A percentile compares a stretch with the other conserved stretches of the same genome.
Evolutionary conservation across 371 early-diverging fungal genomes (phyloP).

Genomic region (Mortierella sp.): DNA sequence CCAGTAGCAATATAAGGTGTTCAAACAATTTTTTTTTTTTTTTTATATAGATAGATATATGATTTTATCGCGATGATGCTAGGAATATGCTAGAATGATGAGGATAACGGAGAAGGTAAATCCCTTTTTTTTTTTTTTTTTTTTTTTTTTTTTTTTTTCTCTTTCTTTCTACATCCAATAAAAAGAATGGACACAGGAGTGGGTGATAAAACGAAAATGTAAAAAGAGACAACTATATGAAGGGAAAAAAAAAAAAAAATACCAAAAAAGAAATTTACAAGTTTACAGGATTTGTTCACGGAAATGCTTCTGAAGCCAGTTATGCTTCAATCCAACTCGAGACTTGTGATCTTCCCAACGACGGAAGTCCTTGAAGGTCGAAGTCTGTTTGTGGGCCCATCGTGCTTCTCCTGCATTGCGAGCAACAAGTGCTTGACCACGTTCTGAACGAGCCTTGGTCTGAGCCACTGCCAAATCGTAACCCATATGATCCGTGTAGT

Average conservation of each 20-base stretch:
- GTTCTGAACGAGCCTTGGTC: slow-evolving; percentile 47
- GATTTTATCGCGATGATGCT: no score
- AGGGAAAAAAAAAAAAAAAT: neutral
- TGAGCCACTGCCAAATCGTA: slow-evolving; percentile 46
- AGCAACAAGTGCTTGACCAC: slow-evolving; percentile 46
- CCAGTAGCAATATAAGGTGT: no score
- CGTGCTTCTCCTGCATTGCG: slow-evolving; percentile 51
- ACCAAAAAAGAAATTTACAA: neutral
- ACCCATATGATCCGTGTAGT: slow-evolving; percentile 57
- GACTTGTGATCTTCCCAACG: slow-evolving; percentile 74
- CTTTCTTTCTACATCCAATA: no score
- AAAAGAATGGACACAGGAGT: no score
- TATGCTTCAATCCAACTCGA: slow-evolving; percentile 82
- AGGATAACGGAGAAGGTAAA: no score
- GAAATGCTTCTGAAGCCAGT: slow-evolving; percentile 88
- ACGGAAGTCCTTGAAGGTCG: slow-evolving; percentile 65
- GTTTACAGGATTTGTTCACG: slow-evolving; percentile 75
- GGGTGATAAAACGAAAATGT: no score
- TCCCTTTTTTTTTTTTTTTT: no score
- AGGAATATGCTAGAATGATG: no score
- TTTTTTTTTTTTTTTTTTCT: no score
- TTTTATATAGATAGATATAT: no score
- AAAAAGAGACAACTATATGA: neutral
- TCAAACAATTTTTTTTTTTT: no score
- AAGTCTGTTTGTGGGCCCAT: slow-evolving; percentile 57